Conservation (phyloP, 139 green algal genomes). For the Chlorella sp. region DNA sequence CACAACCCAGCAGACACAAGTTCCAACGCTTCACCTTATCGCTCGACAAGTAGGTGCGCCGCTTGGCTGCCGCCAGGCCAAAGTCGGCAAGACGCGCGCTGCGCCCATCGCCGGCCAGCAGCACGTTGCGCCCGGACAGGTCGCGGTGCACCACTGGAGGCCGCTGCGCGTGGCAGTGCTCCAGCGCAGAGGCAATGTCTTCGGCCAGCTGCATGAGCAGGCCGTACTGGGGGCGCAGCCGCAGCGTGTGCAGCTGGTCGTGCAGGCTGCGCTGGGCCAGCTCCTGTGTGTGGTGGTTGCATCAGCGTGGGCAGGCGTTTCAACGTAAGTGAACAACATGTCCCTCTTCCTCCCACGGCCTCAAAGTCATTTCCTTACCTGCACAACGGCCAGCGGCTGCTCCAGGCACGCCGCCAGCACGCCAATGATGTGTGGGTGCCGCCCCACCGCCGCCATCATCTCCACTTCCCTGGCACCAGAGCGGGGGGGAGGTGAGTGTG, state of each 20-base stretch:
- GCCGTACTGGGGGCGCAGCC: constrained; percentile 29
- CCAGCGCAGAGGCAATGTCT: constrained; percentile 30
- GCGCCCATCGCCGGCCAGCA: constrained; percentile 14
- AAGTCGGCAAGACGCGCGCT: constrained; percentile 41
- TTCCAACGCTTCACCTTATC: constrained; percentile 4
- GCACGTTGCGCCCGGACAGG: constrained; percentile 20
- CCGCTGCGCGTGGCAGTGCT: constrained; percentile 34
- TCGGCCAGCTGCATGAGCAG: constrained; percentile 34
- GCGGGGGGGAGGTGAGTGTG: too few relatives aligned
- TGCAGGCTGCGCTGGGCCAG: constrained; percentile 5
- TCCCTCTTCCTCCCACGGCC: too few relatives aligned
- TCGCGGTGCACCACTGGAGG: constrained; percentile 44
- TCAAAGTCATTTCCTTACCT: background rate
- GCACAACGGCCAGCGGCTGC: constrained; percentile 26
- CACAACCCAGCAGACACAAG: background rate
- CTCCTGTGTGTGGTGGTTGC: background rate
- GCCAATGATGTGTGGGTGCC: constrained; percentile 21
- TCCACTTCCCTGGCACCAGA: constrained; percentile 44
- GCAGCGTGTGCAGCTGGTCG: constrained; percentile 2
- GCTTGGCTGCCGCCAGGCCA: constrained; percentile 35
- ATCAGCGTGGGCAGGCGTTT: too few relatives aligned
- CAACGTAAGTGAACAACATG: too few relatives aligned
- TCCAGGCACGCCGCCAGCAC: constrained; percentile 35
- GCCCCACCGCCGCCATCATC: constrained; percentile 22
- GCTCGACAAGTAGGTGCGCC: constrained; percentile 16